phyloP scores from a whole-genome alignment of 2,329 filamentous ascomycete genomes.

The Scorias spongiosa region DNA sequence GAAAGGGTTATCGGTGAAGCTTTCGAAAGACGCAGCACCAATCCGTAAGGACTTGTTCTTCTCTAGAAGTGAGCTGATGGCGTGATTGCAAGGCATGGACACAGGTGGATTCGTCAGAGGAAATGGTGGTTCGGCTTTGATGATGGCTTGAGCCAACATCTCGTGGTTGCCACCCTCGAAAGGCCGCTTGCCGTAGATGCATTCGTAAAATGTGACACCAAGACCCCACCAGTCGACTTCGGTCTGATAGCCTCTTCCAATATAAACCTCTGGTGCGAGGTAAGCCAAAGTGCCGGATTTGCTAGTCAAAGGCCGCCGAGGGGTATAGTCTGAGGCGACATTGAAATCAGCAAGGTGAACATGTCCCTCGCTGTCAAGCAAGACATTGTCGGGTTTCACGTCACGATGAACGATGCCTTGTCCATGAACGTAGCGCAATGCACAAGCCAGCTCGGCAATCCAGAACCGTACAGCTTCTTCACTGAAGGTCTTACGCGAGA shows the following conservation, averaged over 20 bases:
- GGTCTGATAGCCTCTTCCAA: conserved; percentile 72
- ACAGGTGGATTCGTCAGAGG: conserved; percentile 89
- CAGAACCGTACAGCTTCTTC: conserved; percentile 95
- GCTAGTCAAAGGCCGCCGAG: conserved; percentile 71
- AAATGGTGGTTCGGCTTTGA: conserved; percentile 68
- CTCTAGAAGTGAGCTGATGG: conserved; percentile 71
- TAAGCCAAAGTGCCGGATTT: conserved; percentile 96
- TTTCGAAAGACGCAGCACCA: conserved; percentile 66
- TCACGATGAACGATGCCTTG: conserved; percentile 85
- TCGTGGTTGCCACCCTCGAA: conserved; percentile 85
- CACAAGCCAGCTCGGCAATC: conserved; percentile 89
- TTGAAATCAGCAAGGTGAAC: conserved; percentile 98
- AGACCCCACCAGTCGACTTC: conserved; percentile 98
- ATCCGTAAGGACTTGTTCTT: conserved; percentile 67
- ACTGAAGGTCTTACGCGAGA: conserved; percentile 93
- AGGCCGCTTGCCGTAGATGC: conserved; percentile 97
- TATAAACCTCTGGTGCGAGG: conserved; percentile 87
- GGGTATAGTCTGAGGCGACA: conserved; percentile 83
- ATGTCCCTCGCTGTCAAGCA: conserved; percentile 78
- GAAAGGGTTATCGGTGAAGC: conserved; percentile 77
- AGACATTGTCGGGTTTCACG: conserved; percentile 81
- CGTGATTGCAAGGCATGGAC: conserved; percentile 72
- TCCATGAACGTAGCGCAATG: conserved; percentile 68
- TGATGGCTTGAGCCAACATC: conserved; percentile 63
- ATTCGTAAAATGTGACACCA: conserved; percentile 96